Evolutionary conservation across 257 asterid genomes (phyloP), one percentile per base, ranked within the genome.

Genomic region (Scutellaria baicalensis): DNA sequence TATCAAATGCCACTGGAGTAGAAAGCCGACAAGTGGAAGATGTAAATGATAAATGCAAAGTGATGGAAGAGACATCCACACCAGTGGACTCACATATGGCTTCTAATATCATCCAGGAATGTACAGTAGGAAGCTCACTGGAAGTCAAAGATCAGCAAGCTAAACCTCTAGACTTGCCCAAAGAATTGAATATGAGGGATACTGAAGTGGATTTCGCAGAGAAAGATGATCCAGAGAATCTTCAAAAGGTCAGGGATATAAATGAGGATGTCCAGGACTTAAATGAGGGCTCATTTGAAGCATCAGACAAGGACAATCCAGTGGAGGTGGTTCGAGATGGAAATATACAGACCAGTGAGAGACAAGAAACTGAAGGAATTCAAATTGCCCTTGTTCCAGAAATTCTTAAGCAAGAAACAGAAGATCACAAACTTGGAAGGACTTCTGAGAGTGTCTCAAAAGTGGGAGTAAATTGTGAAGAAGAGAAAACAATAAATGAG

Each of bases 241-340:
- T 64, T 43, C 74, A 68, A 59, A 72, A 17, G 47, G 66, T 8
- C 63, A 49, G 45, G 23, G 81, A 71, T 21, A 18, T 56, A 16
- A 21, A 39, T 31, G 67, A 76, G 65, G 64, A 71, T 38, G 59
- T 38, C 21, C 59, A 66, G 57, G 79, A 48, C 27, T 62, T 57
- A 27, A 69, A 57, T 44, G 42, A 73, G 63, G 61, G 64, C 16
- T 73, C 66, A 35, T 62, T 31, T 72, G 80, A 63, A 73, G 60
- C 18, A 58, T 43, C 79, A 33, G 57, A 54, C 59, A 47, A 75
- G 21, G 70, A 66, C 64, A 75, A 75, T 31, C 71, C 36, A 4
- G 17, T 49, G 14, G 72, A 64, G 68, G 51, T 6, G 36, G 13
- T 43, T 52, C 40, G 67, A 55, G 69, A 54, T 39, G 59, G 38